Evolutionary conservation across 192 early-diverging fungal genomes (phyloP).

Genomic region (Rhizophagus clarus): DNA sequence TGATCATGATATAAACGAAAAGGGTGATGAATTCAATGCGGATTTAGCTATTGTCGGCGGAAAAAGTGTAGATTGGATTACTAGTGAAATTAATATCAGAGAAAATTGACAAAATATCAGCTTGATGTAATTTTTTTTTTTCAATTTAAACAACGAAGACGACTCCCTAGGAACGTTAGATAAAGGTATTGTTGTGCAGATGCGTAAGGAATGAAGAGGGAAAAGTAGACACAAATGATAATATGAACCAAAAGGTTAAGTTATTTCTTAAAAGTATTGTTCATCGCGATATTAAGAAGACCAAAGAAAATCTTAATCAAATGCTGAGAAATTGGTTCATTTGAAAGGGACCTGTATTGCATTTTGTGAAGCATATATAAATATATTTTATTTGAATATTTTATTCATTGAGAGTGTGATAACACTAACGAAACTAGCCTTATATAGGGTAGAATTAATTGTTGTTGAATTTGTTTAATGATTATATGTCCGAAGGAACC

Average conservation of each 20-base stretch:
- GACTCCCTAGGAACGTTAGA: slow-evolving; percentile 9
- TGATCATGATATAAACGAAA: neutral
- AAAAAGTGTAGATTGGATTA: slow-evolving; percentile 2
- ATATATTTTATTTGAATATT: slow-evolving; percentile 17
- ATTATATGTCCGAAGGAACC: neutral
- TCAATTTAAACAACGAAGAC: slow-evolving; percentile 7
- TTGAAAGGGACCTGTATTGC: neutral
- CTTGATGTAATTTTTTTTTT: neutral
- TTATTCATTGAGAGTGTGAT: neutral
- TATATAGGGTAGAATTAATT: slow-evolving; percentile 4
- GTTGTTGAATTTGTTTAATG: slow-evolving; percentile 20
- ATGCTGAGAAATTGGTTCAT: neutral
- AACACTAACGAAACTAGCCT: slow-evolving; percentile 2
- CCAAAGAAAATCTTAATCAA: slow-evolving; percentile 17
- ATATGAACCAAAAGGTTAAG: slow-evolving; percentile 2
- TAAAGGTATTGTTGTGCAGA: slow-evolving; percentile 1
- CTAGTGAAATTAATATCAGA: neutral
- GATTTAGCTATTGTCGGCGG: slow-evolving; percentile 21
- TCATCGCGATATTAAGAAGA: slow-evolving; percentile 12
- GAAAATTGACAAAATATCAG: slow-evolving; percentile 17
- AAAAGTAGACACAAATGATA: slow-evolving; percentile 1
- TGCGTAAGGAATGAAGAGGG: slow-evolving; percentile 18
- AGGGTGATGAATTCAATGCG: slow-evolving; percentile 7
- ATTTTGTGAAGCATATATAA: slow-evolving; percentile 21
- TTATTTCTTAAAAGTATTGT: slow-evolving; percentile 2